Evolutionary conservation across 139 green algal species (phyloP).

Genomic region (Tetraselmis chui): DNA sequence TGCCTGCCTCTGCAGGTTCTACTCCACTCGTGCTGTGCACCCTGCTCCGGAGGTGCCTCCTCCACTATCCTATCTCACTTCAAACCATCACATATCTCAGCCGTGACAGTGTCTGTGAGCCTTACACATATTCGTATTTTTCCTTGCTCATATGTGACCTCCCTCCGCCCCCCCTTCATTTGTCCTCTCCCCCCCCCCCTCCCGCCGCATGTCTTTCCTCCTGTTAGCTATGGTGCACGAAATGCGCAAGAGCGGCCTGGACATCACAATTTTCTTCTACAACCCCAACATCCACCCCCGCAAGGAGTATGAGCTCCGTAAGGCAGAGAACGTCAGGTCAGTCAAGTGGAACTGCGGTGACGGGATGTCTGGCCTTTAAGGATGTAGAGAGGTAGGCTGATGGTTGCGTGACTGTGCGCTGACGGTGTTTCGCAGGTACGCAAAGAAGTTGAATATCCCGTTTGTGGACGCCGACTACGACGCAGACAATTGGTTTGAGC

Average conservation of each 20-base stretch:
- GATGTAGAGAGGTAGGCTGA: too few species aligned
- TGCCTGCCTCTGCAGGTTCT: too few species aligned
- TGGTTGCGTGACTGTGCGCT: too few species aligned
- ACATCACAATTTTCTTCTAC: slow-evolving; percentile 19
- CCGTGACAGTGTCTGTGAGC: too few species aligned
- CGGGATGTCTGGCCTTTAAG: too few species aligned
- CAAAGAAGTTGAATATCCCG: slow-evolving; percentile 1
- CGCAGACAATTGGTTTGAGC: slow-evolving; percentile 7
- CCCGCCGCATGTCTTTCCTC: not conserved
- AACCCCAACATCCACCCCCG: slow-evolving; percentile 18
- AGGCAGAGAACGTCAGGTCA: slow-evolving; percentile 7
- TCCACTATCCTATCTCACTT: not conserved
- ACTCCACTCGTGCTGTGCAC: slow-evolving; percentile 17
- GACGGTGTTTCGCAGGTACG: too few species aligned
- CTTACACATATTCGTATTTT: too few species aligned
- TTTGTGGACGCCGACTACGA: slow-evolving; percentile 18
- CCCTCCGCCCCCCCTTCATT: not conserved
- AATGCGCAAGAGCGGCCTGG: not conserved
- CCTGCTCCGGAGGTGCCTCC: not conserved
- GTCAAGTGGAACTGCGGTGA: too few species aligned
- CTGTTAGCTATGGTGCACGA: slow-evolving; percentile 5
- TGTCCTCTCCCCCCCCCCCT: not conserved
- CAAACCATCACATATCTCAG: too few species aligned
- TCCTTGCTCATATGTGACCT: not conserved
- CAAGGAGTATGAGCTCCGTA: slow-evolving; percentile 11